phyloP scores from a whole-genome alignment of 352 stramenopile genomes.

The Phytophthora megakarya region DNA sequence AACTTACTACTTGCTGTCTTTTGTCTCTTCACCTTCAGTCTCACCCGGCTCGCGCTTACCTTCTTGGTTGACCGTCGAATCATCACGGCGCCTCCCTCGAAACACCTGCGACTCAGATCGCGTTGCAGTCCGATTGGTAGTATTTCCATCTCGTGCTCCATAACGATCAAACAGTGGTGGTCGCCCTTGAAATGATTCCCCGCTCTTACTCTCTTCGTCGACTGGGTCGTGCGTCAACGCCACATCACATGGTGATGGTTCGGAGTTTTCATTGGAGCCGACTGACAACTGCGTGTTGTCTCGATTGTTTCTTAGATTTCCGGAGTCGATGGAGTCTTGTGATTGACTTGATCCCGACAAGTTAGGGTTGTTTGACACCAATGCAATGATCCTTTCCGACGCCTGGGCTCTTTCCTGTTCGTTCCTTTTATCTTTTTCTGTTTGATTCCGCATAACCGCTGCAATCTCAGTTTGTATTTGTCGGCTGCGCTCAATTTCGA shows the following conservation, averaged over 20 bases:
- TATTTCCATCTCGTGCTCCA: slow-evolving; percentile 7
- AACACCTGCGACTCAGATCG: slow-evolving; percentile 11
- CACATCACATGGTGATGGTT: slow-evolving; percentile 29
- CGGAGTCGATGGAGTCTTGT: slow-evolving; percentile 35
- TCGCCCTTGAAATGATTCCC: slow-evolving; percentile 10
- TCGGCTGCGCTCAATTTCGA: slow-evolving; percentile 2
- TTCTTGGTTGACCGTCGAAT: background rate
- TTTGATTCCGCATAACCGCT: too few species aligned
- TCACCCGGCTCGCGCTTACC: slow-evolving; percentile 11
- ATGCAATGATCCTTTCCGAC: background rate
- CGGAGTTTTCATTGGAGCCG: slow-evolving; percentile 31
- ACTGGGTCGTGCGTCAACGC: slow-evolving; percentile 16
- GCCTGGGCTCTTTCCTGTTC: background rate
- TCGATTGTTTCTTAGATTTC: slow-evolving; percentile 4
- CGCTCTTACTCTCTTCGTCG: slow-evolving; percentile 29
- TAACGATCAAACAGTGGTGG: slow-evolving; percentile 24
- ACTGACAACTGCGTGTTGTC: slow-evolving; percentile 27
- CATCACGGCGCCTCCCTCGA: background rate
- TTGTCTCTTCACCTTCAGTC: slow-evolving; percentile 29
- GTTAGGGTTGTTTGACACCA: background rate
- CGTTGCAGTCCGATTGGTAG: slow-evolving; percentile 1
- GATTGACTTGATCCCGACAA: slow-evolving; percentile 39
- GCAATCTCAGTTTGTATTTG: background rate
- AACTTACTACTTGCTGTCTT: slow-evolving; percentile 10
- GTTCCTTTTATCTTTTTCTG: background rate